phyloP scores from a whole-genome alignment of 1,284 basidiomycete species.

The Fomitopsis pinicola region DNA sequence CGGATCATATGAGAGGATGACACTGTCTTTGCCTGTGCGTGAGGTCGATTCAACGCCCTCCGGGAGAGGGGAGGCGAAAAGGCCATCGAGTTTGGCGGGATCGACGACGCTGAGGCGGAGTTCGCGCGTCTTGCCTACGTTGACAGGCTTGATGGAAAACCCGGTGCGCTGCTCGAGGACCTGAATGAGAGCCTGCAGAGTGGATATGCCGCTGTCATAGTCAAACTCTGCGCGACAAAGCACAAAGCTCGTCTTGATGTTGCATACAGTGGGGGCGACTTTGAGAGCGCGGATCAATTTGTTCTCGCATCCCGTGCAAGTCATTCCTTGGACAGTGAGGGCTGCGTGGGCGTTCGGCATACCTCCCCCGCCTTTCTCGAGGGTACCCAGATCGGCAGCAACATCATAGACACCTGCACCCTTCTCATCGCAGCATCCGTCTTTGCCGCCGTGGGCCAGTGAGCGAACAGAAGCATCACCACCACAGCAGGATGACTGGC shows the following conservation, averaged over 20 bases:
- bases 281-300: conserved; percentile 24
- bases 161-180: conserved; percentile 27
- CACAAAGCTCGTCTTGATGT: conserved; percentile 30
- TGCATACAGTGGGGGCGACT: conserved; percentile 19
- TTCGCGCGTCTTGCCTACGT: conserved; percentile 13
- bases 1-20: conserved; percentile 21
- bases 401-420: conserved; percentile 8
- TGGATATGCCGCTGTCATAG: conserved; percentile 17
- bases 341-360: conserved; percentile 15
- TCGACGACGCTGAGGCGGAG: conserved; percentile 19
- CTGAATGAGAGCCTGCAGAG: conserved; percentile 19
- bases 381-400: conserved; percentile 10
- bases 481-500: conserved; percentile 16
- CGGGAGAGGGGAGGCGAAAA: conserved; percentile 13
- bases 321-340: conserved; percentile 29
- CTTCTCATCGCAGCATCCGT: not conserved
- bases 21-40: conserved; percentile 15
- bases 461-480: not conserved
- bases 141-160: conserved; percentile 23
- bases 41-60: conserved; percentile 17
- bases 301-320: conserved; percentile 31
- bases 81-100: conserved; percentile 10
- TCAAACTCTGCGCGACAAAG: conserved; percentile 29
- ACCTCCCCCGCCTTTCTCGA: conserved; percentile 8
- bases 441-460: not conserved